These are phyloP conservation scores for Parathielavia hyrcaniae DNA, from an alignment of 495 filamentous ascomycete species.

Conservation along the genomic window DNA sequence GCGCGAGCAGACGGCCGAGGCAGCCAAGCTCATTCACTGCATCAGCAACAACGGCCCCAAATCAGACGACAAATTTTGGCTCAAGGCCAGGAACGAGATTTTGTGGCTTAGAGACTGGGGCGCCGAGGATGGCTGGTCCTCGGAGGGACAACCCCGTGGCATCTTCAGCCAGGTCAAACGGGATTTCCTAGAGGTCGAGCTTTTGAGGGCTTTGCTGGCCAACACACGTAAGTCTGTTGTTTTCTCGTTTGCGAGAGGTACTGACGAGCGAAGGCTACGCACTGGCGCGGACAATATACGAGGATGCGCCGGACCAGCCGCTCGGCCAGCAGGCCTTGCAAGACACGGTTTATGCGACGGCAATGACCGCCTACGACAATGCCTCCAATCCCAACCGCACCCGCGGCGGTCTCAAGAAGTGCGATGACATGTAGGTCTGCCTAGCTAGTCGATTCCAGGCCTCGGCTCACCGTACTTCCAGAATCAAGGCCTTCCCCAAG, in stretches of 20 bases:
- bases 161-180: constrained; percentile 63
- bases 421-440: constrained; percentile 66
- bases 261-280: constrained; percentile 52
- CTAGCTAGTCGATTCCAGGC: neutral
- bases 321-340: constrained; percentile 51
- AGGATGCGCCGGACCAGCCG: constrained; percentile 46
- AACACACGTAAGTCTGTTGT: constrained; percentile 51
- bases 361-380: constrained; percentile 75
- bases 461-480: constrained; percentile 29
- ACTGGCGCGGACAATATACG: constrained; percentile 64
- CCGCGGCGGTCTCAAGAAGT: constrained; percentile 75
- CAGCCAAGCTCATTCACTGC: constrained; percentile 56
- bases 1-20: constrained; percentile 59
- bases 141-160: constrained; percentile 44
- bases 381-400: constrained; percentile 83
- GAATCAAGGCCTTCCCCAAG: constrained; percentile 62
- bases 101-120: constrained; percentile 83
- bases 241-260: neutral
- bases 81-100: constrained; percentile 55
- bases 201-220: constrained; percentile 67
- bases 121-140: constrained; percentile 37
- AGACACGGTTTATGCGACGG: constrained; percentile 58
- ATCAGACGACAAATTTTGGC: constrained; percentile 64
- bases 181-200: constrained; percentile 62
- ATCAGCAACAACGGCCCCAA: constrained; percentile 45